phyloP scores from a whole-genome alignment of 768 basidiomycete genomes.

The Polyporus arcularius region DNA sequence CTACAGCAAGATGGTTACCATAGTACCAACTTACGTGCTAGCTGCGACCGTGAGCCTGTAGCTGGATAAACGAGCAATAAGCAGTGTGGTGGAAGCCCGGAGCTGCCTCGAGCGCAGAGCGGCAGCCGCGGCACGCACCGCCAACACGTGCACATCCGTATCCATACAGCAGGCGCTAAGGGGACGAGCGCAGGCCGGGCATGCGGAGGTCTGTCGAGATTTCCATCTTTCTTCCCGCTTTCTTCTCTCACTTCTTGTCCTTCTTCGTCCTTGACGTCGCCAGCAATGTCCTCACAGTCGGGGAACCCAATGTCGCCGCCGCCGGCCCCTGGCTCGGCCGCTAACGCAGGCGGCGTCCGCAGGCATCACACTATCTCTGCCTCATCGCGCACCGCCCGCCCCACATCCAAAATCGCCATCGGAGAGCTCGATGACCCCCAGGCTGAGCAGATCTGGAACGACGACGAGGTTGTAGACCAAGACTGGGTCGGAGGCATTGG shows the following conservation, averaged over 20 bases:
- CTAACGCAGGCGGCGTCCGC: conserved; percentile 53
- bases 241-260: background rate
- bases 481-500: conserved; percentile 84
- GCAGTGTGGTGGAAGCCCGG: background rate
- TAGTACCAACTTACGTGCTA: background rate
- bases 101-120: background rate
- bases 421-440: conserved; percentile 60
- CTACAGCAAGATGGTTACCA: background rate
- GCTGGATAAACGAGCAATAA: background rate
- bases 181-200: background rate
- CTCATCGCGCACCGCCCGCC: conserved; percentile 63
- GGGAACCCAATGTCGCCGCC: conserved; percentile 44
- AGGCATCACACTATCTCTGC: conserved; percentile 85
- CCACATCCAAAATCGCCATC: conserved; percentile 61
- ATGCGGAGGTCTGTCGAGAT: conserved; percentile 5
- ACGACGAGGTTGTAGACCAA: conserved; percentile 76
- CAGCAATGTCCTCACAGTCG: conserved; percentile 39
- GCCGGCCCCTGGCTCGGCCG: conserved; percentile 38
- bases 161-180: background rate
- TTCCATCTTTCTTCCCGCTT: conserved; percentile 14
- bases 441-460: conserved; percentile 60
- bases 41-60: background rate
- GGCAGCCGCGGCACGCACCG: background rate
- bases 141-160: background rate
- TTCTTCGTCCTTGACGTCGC: conserved; percentile 11